Evolutionary conservation across 2,329 filamentous ascomycete species (phyloP), one percentile per base, ranked within the genome.

Genomic region (Fusarium temperatum): DNA sequence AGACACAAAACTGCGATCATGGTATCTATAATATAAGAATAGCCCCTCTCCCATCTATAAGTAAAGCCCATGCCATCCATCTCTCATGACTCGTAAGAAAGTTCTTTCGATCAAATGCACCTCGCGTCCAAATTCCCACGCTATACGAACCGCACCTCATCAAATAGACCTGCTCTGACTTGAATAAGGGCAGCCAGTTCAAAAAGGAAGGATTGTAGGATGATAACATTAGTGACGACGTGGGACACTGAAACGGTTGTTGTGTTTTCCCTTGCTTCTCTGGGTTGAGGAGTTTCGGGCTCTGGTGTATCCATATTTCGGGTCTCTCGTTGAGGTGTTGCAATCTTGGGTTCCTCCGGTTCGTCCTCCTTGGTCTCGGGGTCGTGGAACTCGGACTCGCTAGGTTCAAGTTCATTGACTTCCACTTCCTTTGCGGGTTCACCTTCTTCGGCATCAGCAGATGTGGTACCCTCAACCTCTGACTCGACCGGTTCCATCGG

Each of bases 121-220:
- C 41, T 38, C 47, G 30, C 45, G 22, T 56, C 17, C 41, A 45
- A 35, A 24, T 54, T 51, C 35, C 30, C 47, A 20, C 51, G 26
- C 53, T 77, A 83, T 48, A 83, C 81, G 66, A 92, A 94, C 44
- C 88, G 89, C 32, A 94, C 91, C 81, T 96, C 94, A 61, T 92
- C 92, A 82, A 96, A 95, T 54, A 95, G 81, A 18, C 91, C 91
- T 30, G 92, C 92, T 62, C 94, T 87, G 41, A 93, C 91, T 80
- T 96, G 93, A 66, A 95, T 86, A 76, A 95, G 82, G 32, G 92
- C 92, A 5, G 93, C 91, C 63, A 96, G 82, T 81, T 96, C 94
- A 56, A 96, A 86, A 56, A 96, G 82, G 79, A 96, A 96, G 41
- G 93, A 92, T 80, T 96, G 94, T 65, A 95, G 85, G 57, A 96